These are phyloP conservation scores for Ballota nigra DNA, from an alignment of 257 asterid species.

Conservation along the genomic window DNA sequence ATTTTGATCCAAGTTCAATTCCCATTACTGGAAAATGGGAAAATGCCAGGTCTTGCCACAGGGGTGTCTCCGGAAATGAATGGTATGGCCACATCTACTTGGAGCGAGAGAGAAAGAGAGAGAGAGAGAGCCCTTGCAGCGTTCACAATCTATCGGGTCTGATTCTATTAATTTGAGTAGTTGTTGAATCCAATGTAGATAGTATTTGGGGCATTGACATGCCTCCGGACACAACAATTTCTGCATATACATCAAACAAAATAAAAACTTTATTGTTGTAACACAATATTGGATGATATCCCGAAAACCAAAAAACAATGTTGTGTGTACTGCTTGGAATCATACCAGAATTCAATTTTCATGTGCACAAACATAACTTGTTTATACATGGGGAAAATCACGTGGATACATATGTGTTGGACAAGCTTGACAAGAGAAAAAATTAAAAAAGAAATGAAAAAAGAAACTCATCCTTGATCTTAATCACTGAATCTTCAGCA, in stretches of 20 bases:
- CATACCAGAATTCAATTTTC: not conserved
- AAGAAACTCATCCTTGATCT: too few species aligned
- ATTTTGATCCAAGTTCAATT: constrained; percentile 18
- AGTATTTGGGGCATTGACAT: constrained; percentile 76
- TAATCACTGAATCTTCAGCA: too few species aligned
- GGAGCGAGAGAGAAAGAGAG: not conserved
- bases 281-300: not conserved
- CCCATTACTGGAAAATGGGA: constrained; percentile 21
- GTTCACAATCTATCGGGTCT: constrained; percentile 41
- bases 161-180: constrained; percentile 40
- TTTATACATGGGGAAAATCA: not conserved
- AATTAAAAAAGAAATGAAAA: too few species aligned
- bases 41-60: constrained; percentile 1
- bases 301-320: not conserved
- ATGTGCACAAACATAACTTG: not conserved
- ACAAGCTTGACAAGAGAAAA: not conserved
- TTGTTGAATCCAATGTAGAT: constrained; percentile 52
- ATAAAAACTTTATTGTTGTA: constrained; percentile 10
- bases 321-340: not conserved
- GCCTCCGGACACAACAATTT: constrained; percentile 72
- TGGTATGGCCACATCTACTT: constrained; percentile 19
- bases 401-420: not conserved
- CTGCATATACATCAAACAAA: constrained; percentile 38
- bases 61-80: not conserved
- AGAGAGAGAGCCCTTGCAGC: constrained; percentile 18